Conservation (phyloP, 148 eudicot genomes). For the Amaranthus hypochondriacus region DNA sequence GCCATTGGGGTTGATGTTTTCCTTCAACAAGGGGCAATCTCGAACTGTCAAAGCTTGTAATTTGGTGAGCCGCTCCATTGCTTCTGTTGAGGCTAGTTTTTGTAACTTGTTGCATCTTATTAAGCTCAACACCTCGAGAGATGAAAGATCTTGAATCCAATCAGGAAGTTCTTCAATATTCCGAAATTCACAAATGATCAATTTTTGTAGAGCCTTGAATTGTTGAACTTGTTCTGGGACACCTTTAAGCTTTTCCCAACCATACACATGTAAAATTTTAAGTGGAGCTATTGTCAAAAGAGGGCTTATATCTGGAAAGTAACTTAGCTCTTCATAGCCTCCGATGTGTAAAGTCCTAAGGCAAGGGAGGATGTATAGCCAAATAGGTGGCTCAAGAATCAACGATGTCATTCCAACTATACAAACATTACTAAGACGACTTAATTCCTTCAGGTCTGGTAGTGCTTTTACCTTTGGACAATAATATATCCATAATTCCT, state of each 20-base stretch:
- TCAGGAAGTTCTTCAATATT: background rate
- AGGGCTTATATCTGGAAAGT: background rate
- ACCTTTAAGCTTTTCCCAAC: background rate
- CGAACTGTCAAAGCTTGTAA: background rate
- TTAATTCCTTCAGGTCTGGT: background rate
- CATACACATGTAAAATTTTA: background rate
- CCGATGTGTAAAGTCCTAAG: background rate
- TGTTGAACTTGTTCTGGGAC: conserved; percentile 1
- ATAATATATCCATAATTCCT: background rate
- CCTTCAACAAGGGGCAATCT: background rate
- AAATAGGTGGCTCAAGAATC: background rate
- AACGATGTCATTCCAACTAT: background rate
- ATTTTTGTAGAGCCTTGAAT: background rate
- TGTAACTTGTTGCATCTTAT: background rate
- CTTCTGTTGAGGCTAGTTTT: background rate
- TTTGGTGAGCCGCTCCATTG: conserved; percentile 8
- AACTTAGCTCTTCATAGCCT: background rate
- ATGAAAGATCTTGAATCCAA: background rate
- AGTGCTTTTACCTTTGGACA: background rate
- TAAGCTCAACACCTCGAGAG: background rate
- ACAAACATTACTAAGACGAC: background rate
- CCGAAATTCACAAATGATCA: background rate
- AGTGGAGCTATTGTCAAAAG: background rate
- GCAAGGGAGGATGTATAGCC: background rate
- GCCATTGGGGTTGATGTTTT: background rate